phyloP scores from a whole-genome alignment of 371 early-diverging fungal genomes.

The Catenaria anguillulae region DNA sequence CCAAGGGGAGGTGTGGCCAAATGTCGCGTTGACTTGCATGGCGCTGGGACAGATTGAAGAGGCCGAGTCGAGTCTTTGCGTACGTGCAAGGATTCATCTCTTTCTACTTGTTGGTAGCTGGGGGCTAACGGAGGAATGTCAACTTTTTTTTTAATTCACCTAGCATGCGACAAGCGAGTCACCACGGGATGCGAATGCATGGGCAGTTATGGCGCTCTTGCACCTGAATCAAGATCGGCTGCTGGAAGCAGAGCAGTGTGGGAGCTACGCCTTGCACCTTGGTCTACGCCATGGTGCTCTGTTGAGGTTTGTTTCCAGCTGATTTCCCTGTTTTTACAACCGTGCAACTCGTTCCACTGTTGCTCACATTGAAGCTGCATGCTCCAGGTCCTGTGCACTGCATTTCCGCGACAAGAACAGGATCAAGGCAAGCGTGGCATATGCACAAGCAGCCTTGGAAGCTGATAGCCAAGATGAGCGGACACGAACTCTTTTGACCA shows the following conservation, averaged over 20 bases:
- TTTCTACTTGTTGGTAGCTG: background rate
- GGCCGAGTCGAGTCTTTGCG: constrained; percentile 34
- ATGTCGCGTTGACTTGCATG: constrained; percentile 27
- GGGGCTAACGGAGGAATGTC: background rate
- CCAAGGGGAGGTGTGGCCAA: constrained; percentile 22
- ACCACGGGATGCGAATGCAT: constrained; percentile 25
- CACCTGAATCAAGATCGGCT: constrained; percentile 22
- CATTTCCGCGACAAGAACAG: too few species aligned
- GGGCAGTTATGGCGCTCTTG: constrained; percentile 28
- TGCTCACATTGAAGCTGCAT: too few species aligned
- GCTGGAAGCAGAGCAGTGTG: constrained; percentile 29
- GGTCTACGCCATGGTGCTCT: constrained; percentile 22
- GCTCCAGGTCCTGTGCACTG: too few species aligned
- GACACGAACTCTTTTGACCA: too few species aligned
- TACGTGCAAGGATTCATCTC: constrained; percentile 12
- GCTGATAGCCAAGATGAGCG: too few species aligned
- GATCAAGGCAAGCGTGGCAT: too few species aligned
- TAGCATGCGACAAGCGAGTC: background rate
- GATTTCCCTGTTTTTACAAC: too few species aligned
- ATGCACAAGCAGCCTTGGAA: too few species aligned
- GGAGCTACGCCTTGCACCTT: constrained; percentile 23
- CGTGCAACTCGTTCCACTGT: too few species aligned
- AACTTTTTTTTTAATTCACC: background rate
- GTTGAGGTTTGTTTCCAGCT: constrained; percentile 8
- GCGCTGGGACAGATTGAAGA: constrained; percentile 23